Conservation (phyloP, 2,329 filamentous ascomycete genomes). For the Aspergillus quadrilineatus region DNA sequence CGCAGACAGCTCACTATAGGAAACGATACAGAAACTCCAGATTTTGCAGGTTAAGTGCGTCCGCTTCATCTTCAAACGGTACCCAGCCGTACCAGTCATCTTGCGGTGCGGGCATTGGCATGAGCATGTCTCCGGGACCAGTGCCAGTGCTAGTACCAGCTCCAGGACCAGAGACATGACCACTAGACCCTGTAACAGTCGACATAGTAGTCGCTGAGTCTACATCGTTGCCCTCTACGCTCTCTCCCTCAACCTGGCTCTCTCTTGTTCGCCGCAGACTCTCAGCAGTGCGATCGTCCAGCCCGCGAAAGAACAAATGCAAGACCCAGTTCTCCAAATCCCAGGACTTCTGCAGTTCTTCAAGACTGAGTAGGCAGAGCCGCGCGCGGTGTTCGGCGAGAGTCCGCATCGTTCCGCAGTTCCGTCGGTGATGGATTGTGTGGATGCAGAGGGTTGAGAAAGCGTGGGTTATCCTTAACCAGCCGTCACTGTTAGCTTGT, state of each 20-base stretch:
- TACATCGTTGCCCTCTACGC: too few species aligned
- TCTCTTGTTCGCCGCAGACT: conserved; percentile 29
- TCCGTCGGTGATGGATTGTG: conserved; percentile 44
- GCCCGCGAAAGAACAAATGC: conserved; percentile 50
- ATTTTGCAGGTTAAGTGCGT: conserved; percentile 16
- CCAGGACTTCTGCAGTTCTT: conserved; percentile 52
- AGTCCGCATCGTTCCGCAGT: conserved; percentile 40
- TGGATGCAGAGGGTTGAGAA: conserved; percentile 53
- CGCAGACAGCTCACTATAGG: background rate
- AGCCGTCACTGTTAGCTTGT: background rate
- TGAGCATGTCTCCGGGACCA: background rate
- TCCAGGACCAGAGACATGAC: background rate
- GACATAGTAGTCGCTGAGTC: too few species aligned
- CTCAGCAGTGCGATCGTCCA: conserved; percentile 47
- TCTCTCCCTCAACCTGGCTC: background rate
- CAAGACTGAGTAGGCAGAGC: conserved; percentile 48
- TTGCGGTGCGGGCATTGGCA: background rate
- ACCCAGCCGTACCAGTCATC: conserved; percentile 17
- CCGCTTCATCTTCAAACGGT: conserved; percentile 8
- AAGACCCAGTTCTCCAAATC: conserved; percentile 52
- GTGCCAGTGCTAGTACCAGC: too few species aligned
- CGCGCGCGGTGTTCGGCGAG: conserved; percentile 51
- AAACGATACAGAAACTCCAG: conserved; percentile 17
- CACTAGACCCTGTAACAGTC: background rate
- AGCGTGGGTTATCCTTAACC: conserved; percentile 46